Evolutionary conservation across 768 basidiomycete species (phyloP), one percentile per base, ranked within the genome.

Genomic region (Wakefieldia striispora): DNA sequence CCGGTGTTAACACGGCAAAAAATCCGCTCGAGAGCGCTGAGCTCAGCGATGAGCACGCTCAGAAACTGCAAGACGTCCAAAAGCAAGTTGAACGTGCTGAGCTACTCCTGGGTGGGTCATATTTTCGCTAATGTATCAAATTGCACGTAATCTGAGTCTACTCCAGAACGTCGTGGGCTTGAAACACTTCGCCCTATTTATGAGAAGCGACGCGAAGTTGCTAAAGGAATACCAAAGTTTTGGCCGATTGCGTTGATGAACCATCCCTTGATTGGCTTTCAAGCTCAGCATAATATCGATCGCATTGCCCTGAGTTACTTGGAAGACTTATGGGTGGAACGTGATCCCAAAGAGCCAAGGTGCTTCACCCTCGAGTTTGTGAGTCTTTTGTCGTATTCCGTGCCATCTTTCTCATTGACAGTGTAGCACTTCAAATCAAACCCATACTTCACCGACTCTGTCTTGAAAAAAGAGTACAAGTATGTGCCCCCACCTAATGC

Each of bases 281-380:
- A 85, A 65, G 77, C 76, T 27, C 84, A 86, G 62, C 88, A 90
- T 65, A 77, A 74, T 45, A 77, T 83, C 17, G 94, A 97, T 70
- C 82, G 86, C 65, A 76, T 83, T 54, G 93, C 93, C 12, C 69
- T 97, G 70, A 84, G 79, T 66, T 90, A 86, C 66, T 74, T 95
- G 50, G 86, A 91, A 63, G 91, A 95, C 60, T 57, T 97, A 19
- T 94, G 92, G 88, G 73, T 95, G 33, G 76, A 72, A 50, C 82
- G 89, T 47, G 84, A 95, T 63, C 60, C 76, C 36, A 67, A 70
- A 37, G 93, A 97, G 67, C 83, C 84, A 49, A 74, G 94, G 59
- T 86, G 84, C 63, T 95, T 85, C 72, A 87, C 84, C 43, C 69
- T 95, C 47, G 86, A 94, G 75, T 92, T 97, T 71, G 94, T 95